Evolutionary conservation across 2,329 filamentous ascomycete species (phyloP).

Genomic region (Pezicula radicicola): DNA sequence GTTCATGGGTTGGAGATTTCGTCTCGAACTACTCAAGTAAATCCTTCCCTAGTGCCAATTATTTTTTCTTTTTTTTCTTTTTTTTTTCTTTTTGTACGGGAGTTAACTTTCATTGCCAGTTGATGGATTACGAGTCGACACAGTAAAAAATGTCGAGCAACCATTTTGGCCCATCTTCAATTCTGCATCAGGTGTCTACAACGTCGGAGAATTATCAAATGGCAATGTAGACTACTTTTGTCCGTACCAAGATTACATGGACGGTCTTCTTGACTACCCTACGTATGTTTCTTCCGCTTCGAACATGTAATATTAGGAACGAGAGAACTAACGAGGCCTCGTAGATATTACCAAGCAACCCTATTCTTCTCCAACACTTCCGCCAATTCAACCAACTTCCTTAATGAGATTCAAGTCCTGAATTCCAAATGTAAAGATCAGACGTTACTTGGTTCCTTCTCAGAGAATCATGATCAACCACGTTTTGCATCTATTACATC

Average conservation of each 20-base stretch:
- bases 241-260: constrained; percentile 12
- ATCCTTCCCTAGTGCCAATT: constrained; percentile 10
- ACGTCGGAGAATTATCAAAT: constrained; percentile 58
- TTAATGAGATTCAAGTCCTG: constrained; percentile 7
- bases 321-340: background rate
- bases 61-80: no score
- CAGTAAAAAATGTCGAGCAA: constrained; percentile 40
- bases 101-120: constrained; percentile 9
- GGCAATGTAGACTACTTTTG: constrained; percentile 45
- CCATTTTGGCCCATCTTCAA: constrained; percentile 54
- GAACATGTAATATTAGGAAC: background rate
- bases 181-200: constrained; percentile 51
- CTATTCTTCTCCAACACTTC: constrained; percentile 11
- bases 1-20: constrained; percentile 34
- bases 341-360: constrained; percentile 5
- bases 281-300: background rate
- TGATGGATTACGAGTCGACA: constrained; percentile 47
- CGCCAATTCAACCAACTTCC: constrained; percentile 4
- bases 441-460: constrained; percentile 34
- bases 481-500: constrained; percentile 31
- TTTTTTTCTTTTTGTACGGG: background rate
- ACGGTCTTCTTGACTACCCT: constrained; percentile 12
- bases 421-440: constrained; percentile 23
- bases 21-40: constrained; percentile 35
- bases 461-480: constrained; percentile 40